Base-by-base conservation (phyloP, 2,329 filamentous ascomycete species). In the Cryphonectria japonica region DNA sequence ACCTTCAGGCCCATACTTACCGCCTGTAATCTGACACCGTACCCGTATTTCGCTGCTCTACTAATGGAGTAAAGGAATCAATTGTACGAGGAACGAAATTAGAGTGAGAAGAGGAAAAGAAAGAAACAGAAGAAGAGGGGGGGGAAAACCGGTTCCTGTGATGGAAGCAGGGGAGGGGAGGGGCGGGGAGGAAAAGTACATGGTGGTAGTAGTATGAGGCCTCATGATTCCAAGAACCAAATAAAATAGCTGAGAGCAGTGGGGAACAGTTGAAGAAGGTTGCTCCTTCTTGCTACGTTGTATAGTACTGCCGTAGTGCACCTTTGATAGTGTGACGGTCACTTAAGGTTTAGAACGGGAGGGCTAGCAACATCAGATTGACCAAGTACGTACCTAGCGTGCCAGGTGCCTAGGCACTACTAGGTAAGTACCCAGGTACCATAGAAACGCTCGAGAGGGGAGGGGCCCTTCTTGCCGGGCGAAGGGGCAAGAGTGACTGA, bases 341-440 rank as follows among this genome's bases (percentile, higher is more conserved):
- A 59, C 26, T 32, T 32, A 59, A 59, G 54, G 54, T 59, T 32
- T 59, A 32, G 29, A 16, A 6, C 54, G 26, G 54, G 54, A 59
- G 54, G 54, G 54, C 54, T 32, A 32, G 26, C 54, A 59, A 32
- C 54, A 59, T 59, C 54, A 32, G 54, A 59, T 32, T 59, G 29
- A 19, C 16, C 54, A 32, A 59, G 54, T 32, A 32, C 54, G 19
- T 11, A 50, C 54, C 29, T 32, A 32, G 54, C 26, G n/a, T 54
- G 14, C 43, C 43, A 50, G 22, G 43, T 5, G 5, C 22, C 16
- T 50, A 52, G 19, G 19, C 22, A 52, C 46, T 22, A 52, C 46
- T 22, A 46, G 14, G 43, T 46, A 46, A 46, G 43, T 46, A 46
- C n/a, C n/a, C 22, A 26, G n/a, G 52, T 54, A 54, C 46, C 46